Base-by-base conservation (phyloP, 495 filamentous ascomycete genomes). In the Penicillium antarcticum region DNA sequence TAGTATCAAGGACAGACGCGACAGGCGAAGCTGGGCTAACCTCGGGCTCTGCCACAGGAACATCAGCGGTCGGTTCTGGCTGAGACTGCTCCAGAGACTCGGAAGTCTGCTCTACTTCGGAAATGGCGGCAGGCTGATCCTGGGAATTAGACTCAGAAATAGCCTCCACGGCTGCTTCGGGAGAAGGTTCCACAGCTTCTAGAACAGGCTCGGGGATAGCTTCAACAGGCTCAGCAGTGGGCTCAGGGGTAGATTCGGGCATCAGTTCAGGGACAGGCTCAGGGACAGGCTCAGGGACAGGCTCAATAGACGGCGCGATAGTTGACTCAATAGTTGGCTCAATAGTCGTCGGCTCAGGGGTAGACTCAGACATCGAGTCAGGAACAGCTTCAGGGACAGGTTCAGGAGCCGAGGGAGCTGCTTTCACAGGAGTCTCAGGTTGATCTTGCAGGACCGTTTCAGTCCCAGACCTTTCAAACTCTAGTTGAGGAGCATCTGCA, bases 31-130 rank as follows among this genome's bases (percentile, higher is more conserved):
- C 56, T 24, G 48, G 55, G 14, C 43, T 42, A 39, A 51, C 50
- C 14, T 63, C 56, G n/a, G 46, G 48, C 44, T 56, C 54, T 35
- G 60, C 42, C 42, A 51, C 42, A 13, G 42, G 40, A 38, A 50
- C 51, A 6, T 69, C 62, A 29, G 58, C 52, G 5, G 45, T 59
- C 10, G 59, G 42, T 31, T 69, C 63, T 10, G 57, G 44, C 17
- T 63, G 52, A 7, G 62, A 38, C 10, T 42, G 16, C 11, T 52
- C 53, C 32, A 37, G 26, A 16, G 41, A 32, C 36, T 53, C 38
- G 29, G 49, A 26, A 36, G 37, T 16, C 17, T 43, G 13, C 33
- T 41, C 42, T 48, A 24, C 14, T 7, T 50, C 29, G 23, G 42
- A 2, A 1, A 11, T 37, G n/a, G 21, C 31, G 14, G 31, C 24